phyloP scores from a whole-genome alignment of 1,284 basidiomycete species.

The Melampsora allii-populina region DNA sequence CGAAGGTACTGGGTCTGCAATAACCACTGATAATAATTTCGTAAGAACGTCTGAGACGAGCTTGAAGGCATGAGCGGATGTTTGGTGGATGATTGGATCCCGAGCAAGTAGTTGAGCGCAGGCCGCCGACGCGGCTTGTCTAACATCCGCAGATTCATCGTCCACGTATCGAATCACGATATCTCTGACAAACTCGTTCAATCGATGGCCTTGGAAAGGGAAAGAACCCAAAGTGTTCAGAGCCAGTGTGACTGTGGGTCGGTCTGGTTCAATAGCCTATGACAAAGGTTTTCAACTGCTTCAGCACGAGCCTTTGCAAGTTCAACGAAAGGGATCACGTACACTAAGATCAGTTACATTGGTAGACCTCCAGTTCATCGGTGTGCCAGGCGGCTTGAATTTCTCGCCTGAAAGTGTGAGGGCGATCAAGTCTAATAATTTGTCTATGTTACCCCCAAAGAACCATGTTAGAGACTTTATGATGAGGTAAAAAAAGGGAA shows the following conservation, averaged over 20 bases:
- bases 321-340: constrained; percentile 10
- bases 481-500: constrained; percentile 46
- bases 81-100: constrained; percentile 95
- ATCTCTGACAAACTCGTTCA: constrained; percentile 93
- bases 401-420: constrained; percentile 73
- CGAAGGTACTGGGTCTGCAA: constrained; percentile 89
- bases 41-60: constrained; percentile 97
- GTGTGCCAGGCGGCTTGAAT: constrained; percentile 79
- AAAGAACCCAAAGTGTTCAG: constrained; percentile 85
- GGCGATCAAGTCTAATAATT: constrained; percentile 78
- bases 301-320: too few species aligned
- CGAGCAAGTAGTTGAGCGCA: constrained; percentile 88
- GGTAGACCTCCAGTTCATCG: constrained; percentile 47
- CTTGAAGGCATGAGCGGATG: constrained; percentile 93
- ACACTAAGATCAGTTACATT: constrained; percentile 34
- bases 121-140: constrained; percentile 84
- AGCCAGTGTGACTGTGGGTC: constrained; percentile 69
- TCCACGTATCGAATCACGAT: constrained; percentile 93
- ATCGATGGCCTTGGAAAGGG: constrained; percentile 88
- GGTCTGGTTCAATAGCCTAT: constrained; percentile 31
- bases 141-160: constrained; percentile 82
- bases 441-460: constrained; percentile 59
- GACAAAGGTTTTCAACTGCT: constrained; percentile 40
- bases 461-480: not conserved
- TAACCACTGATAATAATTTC: constrained; percentile 92